phyloP scores from a whole-genome alignment of 768 basidiomycete species.

The Antrodiella citrinella region DNA sequence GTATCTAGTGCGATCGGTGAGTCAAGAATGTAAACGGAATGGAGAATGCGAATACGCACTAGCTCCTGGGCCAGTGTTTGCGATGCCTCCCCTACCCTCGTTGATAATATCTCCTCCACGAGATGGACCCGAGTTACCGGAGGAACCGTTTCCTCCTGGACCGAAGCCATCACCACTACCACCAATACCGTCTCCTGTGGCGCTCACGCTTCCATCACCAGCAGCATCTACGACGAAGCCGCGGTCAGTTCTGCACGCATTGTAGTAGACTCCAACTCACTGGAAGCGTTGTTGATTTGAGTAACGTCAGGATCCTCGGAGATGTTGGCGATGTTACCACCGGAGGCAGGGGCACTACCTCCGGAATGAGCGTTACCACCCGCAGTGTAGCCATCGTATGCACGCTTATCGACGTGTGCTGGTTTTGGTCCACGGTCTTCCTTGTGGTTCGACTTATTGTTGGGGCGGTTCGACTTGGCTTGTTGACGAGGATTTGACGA shows the following conservation, averaged over 20 bases:
- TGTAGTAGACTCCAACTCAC: slow-evolving; percentile 3
- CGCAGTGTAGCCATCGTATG: slow-evolving; percentile 13
- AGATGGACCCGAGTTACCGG: slow-evolving; percentile 8
- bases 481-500: slow-evolving; percentile 1
- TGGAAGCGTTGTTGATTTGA: slow-evolving; percentile 12
- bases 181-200: slow-evolving; percentile 6
- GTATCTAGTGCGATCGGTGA: slow-evolving; percentile 1
- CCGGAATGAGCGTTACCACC: slow-evolving; percentile 23
- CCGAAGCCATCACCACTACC: slow-evolving; percentile 7
- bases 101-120: slow-evolving; percentile 9
- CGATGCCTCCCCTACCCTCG: slow-evolving; percentile 3
- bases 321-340: slow-evolving; percentile 14
- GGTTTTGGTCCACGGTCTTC: slow-evolving; percentile 3
- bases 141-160: slow-evolving; percentile 9
- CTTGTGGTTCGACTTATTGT: neutral
- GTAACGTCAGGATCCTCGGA: slow-evolving; percentile 2
- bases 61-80: slow-evolving; percentile 4
- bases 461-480: slow-evolving; percentile 5
- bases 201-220: slow-evolving; percentile 3
- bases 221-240: slow-evolving; percentile 5
- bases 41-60: slow-evolving; percentile 2
- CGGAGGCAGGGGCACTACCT: slow-evolving; percentile 12
- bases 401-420: slow-evolving; percentile 12
- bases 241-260: neutral
- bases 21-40: neutral